A percentile compares a stretch with the other conserved stretches of the same genome.
phyloP scores from a whole-genome alignment of 176 grass and related monocot genomes.

The Oryza rufipogon region DNA sequence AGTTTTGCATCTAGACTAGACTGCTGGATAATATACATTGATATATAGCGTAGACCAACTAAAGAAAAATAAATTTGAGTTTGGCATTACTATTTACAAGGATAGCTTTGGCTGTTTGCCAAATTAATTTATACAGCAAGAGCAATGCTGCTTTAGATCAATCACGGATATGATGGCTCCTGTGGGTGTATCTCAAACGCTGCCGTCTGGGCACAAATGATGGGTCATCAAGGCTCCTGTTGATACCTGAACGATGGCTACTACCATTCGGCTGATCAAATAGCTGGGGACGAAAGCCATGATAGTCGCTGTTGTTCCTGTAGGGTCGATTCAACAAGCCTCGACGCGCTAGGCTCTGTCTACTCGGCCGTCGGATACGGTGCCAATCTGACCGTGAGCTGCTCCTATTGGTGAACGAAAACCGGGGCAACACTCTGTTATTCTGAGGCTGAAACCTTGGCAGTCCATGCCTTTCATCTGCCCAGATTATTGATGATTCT shows the following conservation, averaged over 20 bases:
- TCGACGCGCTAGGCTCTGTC: conserved; percentile 24
- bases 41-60: conserved; percentile 28
- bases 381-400: conserved; percentile 58
- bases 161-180: conserved; percentile 42
- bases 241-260: background rate
- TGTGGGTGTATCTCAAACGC: conserved; percentile 46
- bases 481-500: conserved; percentile 52
- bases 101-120: conserved; percentile 31
- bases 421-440: conserved; percentile 23
- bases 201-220: conserved; percentile 38
- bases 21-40: conserved; percentile 17
- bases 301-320: conserved; percentile 24
- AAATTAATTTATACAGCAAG: conserved; percentile 36
- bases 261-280: conserved; percentile 23
- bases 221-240: conserved; percentile 45
- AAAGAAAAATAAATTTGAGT: conserved; percentile 2
- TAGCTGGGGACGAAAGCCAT: background rate
- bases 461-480: conserved; percentile 38
- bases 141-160: background rate
- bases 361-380: conserved; percentile 28
- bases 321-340: conserved; percentile 31
- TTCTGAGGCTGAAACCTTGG: conserved; percentile 36
- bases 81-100: conserved; percentile 38
- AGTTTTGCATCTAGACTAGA: conserved; percentile 21
- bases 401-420: conserved; percentile 37